Evolutionary conservation across 441 rosid genomes (phyloP), one percentile per base, ranked within the genome.

Genomic region (Erodium chrysanthum): DNA sequence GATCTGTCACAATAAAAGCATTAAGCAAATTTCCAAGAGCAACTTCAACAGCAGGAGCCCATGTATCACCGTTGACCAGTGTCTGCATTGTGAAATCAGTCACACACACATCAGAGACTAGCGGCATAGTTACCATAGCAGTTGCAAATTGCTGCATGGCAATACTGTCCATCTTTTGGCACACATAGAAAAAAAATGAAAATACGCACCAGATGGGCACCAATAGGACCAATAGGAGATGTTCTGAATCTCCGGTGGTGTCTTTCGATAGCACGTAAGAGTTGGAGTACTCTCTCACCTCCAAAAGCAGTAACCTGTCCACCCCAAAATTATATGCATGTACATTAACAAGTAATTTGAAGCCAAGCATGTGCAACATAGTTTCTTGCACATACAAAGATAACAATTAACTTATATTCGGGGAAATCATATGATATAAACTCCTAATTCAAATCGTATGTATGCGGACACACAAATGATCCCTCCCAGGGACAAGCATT

Each of bases 161-260:
- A 66, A 25, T 25, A 25, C 65, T 20, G 22, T 60, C 12, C 11
- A 64, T 61, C 20, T 15, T 56, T 42, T 7, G 18, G 33, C 46
- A 61, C n/a, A n/a, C n/a, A n/a, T 40, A 66, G n/a, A 50, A 50
- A 31, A 27, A 50, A 48, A 17, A 60, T 29, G 15, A 29, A 60
- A 29, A 5, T 37, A 81, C 98, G 83, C 67, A 95, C 98, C 85
- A 95, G 73, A 81, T 92, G 97, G 61, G 90, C 84, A 70, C 99
- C 99, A 76, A 92, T 85, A 60, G 99, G 99, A 82, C 99, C 99
- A 73, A 95, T 87, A 17, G 98, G 99, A 23, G 97, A 91, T 79
- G 75, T 83, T 66, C 68, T 70, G 76, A 95, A 95, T 73, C 70
- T 74, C 42, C 68, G 81, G 31, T 82, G 89, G 72, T 75, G 76